Evolutionary conservation across 1,284 basidiomycete species (phyloP).

Genomic region (Meira nashicola): DNA sequence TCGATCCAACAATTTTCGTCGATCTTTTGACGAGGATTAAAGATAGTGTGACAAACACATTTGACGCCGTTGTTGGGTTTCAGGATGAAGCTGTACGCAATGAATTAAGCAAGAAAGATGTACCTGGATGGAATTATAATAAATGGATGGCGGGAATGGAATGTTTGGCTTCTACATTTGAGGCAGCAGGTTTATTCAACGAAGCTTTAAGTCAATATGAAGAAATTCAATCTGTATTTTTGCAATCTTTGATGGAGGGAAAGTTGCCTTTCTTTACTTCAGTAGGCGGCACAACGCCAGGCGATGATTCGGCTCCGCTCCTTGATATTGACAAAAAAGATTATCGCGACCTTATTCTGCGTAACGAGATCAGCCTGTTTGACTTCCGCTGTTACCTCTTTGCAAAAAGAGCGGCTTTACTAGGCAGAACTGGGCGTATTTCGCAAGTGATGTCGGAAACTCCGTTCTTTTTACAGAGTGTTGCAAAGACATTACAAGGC

Average conservation of each 20-base stretch:
- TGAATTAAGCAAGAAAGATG: constrained; percentile 14
- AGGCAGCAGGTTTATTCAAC: constrained; percentile 80
- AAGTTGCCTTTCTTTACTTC: constrained; percentile 26
- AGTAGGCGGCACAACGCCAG: constrained; percentile 39
- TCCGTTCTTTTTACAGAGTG: constrained; percentile 70
- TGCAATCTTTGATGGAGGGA: constrained; percentile 22
- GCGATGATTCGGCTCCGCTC: constrained; percentile 76
- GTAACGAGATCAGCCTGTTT: constrained; percentile 84
- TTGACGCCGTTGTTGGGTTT: constrained; percentile 66
- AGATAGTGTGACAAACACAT: constrained; percentile 74
- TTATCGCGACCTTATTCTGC: constrained; percentile 82
- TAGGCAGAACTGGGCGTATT: constrained; percentile 68
- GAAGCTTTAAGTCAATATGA: constrained; percentile 85
- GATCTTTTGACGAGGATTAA: constrained; percentile 85
- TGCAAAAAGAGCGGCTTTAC: constrained; percentile 72
- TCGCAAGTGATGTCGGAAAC: constrained; percentile 67
- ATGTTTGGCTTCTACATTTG: constrained; percentile 84
- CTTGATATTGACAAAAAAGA: constrained; percentile 76
- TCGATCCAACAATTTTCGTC: constrained; percentile 76
- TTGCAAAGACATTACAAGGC: constrained; percentile 70
- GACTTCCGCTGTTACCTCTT: constrained; percentile 90
- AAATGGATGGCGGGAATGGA: constrained; percentile 78
- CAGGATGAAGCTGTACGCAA: constrained; percentile 31
- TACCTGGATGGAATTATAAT: constrained; percentile 39
- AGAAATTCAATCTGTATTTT: constrained; percentile 80